phyloP scores from a whole-genome alignment of 2,329 filamentous ascomycete genomes.

The Neurospora crassa region DNA sequence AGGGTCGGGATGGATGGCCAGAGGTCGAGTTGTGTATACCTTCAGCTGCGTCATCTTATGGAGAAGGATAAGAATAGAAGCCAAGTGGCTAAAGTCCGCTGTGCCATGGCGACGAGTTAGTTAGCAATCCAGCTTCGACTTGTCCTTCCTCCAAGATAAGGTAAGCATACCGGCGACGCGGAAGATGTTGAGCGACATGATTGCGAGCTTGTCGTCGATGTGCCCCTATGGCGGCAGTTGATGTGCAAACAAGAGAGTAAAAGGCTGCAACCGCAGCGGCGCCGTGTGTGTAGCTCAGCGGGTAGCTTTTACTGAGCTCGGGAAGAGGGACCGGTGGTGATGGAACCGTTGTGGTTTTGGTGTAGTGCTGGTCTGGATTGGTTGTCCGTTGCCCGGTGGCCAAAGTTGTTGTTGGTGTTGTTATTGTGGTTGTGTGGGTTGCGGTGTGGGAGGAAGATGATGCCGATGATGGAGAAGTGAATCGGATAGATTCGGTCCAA shows the following conservation, averaged over 20 bases:
- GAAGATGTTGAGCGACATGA: slow-evolving; percentile 48
- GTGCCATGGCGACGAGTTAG: slow-evolving; percentile 9
- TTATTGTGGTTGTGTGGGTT: neutral
- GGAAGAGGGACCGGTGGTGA: neutral
- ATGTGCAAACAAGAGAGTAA: neutral
- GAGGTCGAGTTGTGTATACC: slow-evolving; percentile 41
- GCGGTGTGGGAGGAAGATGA: neutral
- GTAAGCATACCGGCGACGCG: slow-evolving; percentile 41
- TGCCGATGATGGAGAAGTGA: neutral
- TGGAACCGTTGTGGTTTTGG: neutral
- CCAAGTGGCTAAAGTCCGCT: slow-evolving; percentile 94
- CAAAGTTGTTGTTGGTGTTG: neutral
- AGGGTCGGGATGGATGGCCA: neutral
- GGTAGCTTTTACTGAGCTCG: neutral
- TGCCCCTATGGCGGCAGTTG: slow-evolving; percentile 1
- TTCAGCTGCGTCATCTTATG: slow-evolving; percentile 94
- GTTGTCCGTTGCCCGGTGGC: neutral
- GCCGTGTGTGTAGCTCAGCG: neutral
- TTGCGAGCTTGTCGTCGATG: slow-evolving; percentile 11
- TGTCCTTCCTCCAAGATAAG: neutral
- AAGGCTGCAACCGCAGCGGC: slow-evolving; percentile 1
- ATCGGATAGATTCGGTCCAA: neutral
- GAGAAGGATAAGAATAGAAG: slow-evolving; percentile 87
- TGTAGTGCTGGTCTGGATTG: neutral
- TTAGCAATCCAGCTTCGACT: slow-evolving; percentile 6